Conservation (phyloP, 1,284 basidiomycete species). For the Trametes sp. region DNA sequence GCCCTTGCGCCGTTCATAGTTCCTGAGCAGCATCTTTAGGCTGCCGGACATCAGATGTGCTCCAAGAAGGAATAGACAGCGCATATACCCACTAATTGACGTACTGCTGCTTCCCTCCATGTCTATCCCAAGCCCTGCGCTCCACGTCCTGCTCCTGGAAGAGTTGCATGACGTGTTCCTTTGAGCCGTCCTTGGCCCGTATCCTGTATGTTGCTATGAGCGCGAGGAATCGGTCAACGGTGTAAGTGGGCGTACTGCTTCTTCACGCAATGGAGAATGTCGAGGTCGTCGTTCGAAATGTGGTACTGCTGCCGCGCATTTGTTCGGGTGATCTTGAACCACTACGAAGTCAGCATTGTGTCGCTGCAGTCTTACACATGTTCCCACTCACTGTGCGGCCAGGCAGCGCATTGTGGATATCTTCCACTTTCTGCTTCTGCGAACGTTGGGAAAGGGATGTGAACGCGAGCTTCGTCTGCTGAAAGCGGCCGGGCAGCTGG, state of each 20-base stretch:
- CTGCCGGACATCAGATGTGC: background rate
- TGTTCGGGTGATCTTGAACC: background rate
- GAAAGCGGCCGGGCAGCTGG: background rate
- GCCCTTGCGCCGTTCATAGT: background rate
- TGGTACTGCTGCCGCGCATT: background rate
- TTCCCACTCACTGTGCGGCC: background rate
- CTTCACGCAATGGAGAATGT: background rate
- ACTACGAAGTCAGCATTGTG: background rate
- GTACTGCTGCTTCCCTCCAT: slow-evolving; percentile 54
- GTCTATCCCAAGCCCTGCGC: background rate
- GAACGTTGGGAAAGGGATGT: background rate
- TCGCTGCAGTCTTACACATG: no score
- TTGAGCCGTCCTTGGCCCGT: background rate
- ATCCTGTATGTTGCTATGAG: background rate
- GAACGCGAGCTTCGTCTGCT: background rate
- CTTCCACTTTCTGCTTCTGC: background rate
- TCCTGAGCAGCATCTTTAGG: background rate
- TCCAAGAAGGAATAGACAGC: no score
- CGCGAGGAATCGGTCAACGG: background rate
- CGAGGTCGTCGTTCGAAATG: background rate
- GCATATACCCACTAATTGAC: background rate
- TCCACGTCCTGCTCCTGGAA: background rate
- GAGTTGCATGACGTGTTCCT: background rate
- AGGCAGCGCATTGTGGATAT: background rate
- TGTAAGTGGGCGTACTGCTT: background rate